Evolutionary conservation across 2,329 filamentous ascomycete species (phyloP).

Genomic region (Diaporthe vexans): DNA sequence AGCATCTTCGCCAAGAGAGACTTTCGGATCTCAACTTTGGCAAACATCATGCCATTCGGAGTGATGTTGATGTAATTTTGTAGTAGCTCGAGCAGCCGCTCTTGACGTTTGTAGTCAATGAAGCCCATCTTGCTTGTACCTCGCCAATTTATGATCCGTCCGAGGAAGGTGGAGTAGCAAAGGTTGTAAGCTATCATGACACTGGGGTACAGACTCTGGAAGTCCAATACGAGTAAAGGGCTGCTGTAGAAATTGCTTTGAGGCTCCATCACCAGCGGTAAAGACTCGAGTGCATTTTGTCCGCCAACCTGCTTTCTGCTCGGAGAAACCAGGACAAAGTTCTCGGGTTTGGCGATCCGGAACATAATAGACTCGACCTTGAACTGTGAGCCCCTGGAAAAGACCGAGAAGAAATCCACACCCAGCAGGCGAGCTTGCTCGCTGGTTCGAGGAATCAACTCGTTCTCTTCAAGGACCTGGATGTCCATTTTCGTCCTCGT

Average conservation of each 20-base stretch:
- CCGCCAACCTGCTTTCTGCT: conserved; percentile 91
- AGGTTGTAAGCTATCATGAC: conserved; percentile 99
- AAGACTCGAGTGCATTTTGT: conserved; percentile 94
- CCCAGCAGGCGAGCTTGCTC: conserved; percentile 94
- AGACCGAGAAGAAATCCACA: conserved; percentile 97
- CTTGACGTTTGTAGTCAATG: conserved; percentile 84
- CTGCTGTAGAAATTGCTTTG: conserved; percentile 94
- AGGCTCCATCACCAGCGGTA: conserved; percentile 97
- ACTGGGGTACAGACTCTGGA: conserved; percentile 95
- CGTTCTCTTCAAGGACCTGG: conserved; percentile 92
- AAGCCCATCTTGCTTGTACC: conserved; percentile 96
- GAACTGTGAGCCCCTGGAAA: conserved; percentile 95
- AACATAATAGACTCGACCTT: conserved; percentile 99
- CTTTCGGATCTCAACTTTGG: conserved; percentile 86
- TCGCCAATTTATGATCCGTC: conserved; percentile 88
- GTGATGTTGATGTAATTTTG: conserved; percentile 91
- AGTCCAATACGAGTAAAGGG: conserved; percentile 91
- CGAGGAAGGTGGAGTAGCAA: conserved; percentile 97
- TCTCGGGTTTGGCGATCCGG: conserved; percentile 96
- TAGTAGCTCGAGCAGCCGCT: conserved; percentile 81
- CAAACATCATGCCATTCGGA: conserved; percentile 97
- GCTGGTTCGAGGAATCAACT: conserved; percentile 88
- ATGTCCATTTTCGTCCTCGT: conserved; percentile 84
- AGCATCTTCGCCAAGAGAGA: conserved; percentile 97
- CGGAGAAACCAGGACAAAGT: conserved; percentile 90